Evolutionary conservation across 2,329 filamentous ascomycete species (phyloP).

Genomic region (Pseudogymnoascus sp.): DNA sequence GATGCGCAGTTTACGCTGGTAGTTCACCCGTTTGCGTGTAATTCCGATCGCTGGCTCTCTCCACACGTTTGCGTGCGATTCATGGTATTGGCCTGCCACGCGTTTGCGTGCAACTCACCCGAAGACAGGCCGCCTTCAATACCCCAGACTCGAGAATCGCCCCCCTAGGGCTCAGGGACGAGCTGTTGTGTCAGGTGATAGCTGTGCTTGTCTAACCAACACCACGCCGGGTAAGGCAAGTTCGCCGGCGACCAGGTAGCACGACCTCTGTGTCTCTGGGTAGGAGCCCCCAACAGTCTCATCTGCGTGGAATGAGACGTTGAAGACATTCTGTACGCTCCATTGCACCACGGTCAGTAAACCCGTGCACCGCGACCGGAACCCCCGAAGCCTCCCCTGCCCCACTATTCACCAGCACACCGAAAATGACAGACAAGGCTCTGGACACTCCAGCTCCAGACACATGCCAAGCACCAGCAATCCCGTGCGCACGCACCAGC

Average conservation of each 20-base stretch:
- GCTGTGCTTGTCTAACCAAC: not conserved
- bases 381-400: not conserved
- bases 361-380: not conserved
- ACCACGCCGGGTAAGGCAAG: not conserved
- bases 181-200: not conserved
- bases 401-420: not conserved
- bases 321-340: not conserved
- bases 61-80: not conserved
- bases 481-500: not conserved
- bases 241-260: not conserved
- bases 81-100: conserved; percentile 12
- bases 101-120: conserved; percentile 19
- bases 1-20: not conserved
- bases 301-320: not conserved
- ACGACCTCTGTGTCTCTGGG: not conserved
- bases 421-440: not conserved
- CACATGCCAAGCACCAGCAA: not conserved
- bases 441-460: not conserved
- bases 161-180: not conserved
- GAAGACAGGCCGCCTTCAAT: conserved; percentile 3
- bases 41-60: conserved; percentile 14
- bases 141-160: not conserved
- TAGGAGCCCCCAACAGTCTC: not conserved
- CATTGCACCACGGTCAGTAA: not conserved
- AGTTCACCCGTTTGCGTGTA: not conserved